Evolutionary conservation across 2,329 filamentous ascomycete genomes (phyloP).

Genomic region (Elsinoe fawcettii): DNA sequence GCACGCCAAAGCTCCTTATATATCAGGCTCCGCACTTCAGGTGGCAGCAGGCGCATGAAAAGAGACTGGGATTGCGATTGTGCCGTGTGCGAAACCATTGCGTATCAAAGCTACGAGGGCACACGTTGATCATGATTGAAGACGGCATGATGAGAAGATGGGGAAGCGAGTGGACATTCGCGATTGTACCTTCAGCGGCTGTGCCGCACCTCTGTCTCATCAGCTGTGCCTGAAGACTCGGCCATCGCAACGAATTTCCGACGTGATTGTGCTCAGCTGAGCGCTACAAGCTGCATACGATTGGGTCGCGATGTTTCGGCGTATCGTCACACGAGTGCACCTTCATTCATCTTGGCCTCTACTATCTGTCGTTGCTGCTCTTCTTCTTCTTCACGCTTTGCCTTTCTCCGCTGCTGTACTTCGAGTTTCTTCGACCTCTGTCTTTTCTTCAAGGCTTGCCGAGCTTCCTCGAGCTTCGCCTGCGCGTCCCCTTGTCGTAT

Average conservation of each 20-base stretch:
- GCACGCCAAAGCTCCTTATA: neutral
- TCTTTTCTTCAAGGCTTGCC: conserved; percentile 28
- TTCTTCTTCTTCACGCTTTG: conserved; percentile 27
- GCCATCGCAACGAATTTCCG: no score
- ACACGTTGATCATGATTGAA: neutral
- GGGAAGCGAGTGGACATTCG: no score
- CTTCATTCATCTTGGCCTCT: conserved; percentile 37
- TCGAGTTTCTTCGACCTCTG: conserved; percentile 29
- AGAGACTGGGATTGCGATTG: no score
- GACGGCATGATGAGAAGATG: no score
- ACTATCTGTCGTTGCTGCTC: conserved; percentile 28
- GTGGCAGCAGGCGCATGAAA: neutral
- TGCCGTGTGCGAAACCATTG: neutral
- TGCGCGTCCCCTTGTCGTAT: conserved; percentile 30
- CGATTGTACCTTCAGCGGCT: no score
- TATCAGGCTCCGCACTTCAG: neutral
- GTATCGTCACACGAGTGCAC: conserved; percentile 27
- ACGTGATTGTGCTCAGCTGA: no score
- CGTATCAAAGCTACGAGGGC: neutral
- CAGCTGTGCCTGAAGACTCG: no score
- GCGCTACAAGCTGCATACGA: no score
- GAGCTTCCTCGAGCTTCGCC: conserved; percentile 30
- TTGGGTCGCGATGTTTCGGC: no score
- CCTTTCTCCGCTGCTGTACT: conserved; percentile 31
- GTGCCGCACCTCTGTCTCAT: no score